These are phyloP conservation scores for Blepharisma stoltei DNA, from an alignment of 73 alveolate species.

Conservation along the genomic window DNA sequence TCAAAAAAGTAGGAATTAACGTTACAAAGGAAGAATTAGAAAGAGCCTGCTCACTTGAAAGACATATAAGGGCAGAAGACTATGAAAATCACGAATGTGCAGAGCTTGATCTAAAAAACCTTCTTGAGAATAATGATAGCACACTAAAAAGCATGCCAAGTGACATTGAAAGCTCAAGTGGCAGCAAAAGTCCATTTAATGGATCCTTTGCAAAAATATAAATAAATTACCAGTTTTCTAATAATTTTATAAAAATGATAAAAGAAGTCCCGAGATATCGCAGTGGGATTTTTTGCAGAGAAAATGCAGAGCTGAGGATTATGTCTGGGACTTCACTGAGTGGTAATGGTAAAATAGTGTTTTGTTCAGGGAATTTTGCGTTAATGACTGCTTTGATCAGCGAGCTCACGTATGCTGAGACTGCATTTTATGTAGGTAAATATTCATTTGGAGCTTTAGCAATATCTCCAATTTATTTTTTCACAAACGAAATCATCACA, in stretches of 20 bases:
- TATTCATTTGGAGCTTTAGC: not conserved
- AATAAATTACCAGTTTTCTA: too few relatives aligned
- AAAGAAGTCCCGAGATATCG: too few relatives aligned
- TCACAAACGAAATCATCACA: not conserved
- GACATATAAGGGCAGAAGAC: too few relatives aligned
- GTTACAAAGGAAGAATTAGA: slow-evolving; percentile 22
- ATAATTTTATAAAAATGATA: too few relatives aligned
- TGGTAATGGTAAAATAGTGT: not conserved
- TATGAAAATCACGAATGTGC: too few relatives aligned
- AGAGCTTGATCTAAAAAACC: too few relatives aligned
- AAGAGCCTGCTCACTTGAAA: not conserved
- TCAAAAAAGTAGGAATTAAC: not conserved
- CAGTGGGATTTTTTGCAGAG: not conserved
- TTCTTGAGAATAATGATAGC: too few relatives aligned
- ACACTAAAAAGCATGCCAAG: too few relatives aligned
- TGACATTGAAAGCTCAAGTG: too few relatives aligned
- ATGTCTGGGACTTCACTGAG: slow-evolving; percentile 10
- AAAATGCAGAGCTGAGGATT: not conserved
- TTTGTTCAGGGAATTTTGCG: slow-evolving; percentile 5
- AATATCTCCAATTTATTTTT: slow-evolving; percentile 6
- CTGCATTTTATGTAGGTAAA: not conserved
- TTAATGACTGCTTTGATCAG: not conserved
- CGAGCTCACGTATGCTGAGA: not conserved
- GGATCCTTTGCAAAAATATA: too few relatives aligned
- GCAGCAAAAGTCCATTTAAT: too few relatives aligned